Evolutionary conservation across 306 rosid species (phyloP).

Genomic region (Ochetophila trinervis): DNA sequence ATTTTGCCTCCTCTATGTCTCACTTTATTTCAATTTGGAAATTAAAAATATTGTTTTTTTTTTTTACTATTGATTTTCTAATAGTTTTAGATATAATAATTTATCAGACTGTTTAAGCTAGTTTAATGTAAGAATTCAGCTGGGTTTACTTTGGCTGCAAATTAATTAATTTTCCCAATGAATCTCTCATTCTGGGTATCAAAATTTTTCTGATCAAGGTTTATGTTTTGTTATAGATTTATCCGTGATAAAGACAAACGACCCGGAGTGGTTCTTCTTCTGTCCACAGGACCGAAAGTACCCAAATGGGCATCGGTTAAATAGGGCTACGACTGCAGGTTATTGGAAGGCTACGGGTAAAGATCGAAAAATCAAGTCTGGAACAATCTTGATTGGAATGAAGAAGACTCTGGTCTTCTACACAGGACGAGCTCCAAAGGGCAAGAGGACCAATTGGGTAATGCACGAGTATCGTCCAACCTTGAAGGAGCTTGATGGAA

Average conservation of each 20-base stretch:
- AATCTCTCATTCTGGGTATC: neutral
- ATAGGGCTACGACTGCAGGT: constrained; percentile 77
- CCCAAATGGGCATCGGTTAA: constrained; percentile 85
- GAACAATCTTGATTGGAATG: constrained; percentile 74
- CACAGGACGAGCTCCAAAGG: constrained; percentile 90
- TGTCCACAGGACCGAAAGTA: constrained; percentile 95
- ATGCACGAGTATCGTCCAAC: constrained; percentile 96
- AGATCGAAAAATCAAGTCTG: constrained; percentile 84
- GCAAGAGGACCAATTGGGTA: constrained; percentile 87
- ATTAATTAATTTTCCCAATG: neutral
- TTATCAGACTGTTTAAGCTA: too few species aligned
- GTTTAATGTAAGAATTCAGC: neutral
- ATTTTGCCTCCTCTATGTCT: neutral
- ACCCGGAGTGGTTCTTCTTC: constrained; percentile 98
- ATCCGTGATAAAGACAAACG: constrained; percentile 65
- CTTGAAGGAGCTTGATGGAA: constrained; percentile 82
- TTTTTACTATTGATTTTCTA: neutral
- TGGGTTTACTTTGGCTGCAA: neutral
- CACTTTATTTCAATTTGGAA: neutral
- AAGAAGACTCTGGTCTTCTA: constrained; percentile 94
- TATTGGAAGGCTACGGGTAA: constrained; percentile 99
- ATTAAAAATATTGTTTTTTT: neutral
- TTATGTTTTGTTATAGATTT: constrained; percentile 40
- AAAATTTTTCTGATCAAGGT: neutral
- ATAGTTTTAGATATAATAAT: too few species aligned